phyloP scores from a whole-genome alignment of 805 yeast species.

The Sugiyamaella boreocaroliniensis region DNA sequence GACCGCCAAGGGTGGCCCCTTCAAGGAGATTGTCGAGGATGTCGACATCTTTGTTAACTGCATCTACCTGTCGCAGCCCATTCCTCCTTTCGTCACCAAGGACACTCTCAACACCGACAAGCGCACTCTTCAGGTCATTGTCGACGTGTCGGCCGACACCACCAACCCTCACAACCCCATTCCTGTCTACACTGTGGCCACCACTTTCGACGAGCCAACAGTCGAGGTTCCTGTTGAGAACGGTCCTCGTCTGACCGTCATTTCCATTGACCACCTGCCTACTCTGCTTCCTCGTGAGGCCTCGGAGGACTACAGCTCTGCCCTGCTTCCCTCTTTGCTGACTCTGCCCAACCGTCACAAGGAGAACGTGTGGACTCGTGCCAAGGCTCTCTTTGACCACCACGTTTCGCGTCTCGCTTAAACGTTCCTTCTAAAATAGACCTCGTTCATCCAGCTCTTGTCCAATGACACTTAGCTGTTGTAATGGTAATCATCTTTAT shows the following conservation, averaged over 20 bases:
- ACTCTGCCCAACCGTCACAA: conserved; percentile 74
- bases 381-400: conserved; percentile 73
- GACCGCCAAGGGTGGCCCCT: conserved; percentile 96
- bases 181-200: conserved; percentile 86
- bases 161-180: conserved; percentile 98
- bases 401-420: conserved; percentile 64
- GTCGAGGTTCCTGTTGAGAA: conserved; percentile 69
- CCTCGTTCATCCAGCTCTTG: not conserved
- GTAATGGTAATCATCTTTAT: too few relatives aligned
- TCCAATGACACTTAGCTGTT: too few relatives aligned
- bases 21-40: conserved; percentile 69
- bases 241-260: conserved; percentile 85
- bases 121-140: conserved; percentile 84
- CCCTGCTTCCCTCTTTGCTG: conserved; percentile 82
- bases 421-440: not conserved
- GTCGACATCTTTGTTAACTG: conserved; percentile 93
- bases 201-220: conserved; percentile 87
- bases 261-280: conserved; percentile 95
- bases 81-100: conserved; percentile 79
- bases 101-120: conserved; percentile 56
- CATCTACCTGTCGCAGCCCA: conserved; percentile 87
- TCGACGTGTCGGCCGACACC: conserved; percentile 97
- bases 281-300: conserved; percentile 95
- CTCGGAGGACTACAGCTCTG: conserved; percentile 82
- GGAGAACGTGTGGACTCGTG: conserved; percentile 89